Base-by-base conservation (phyloP, 2,329 filamentous ascomycete genomes). In the Beauveria brongniartii region DNA sequence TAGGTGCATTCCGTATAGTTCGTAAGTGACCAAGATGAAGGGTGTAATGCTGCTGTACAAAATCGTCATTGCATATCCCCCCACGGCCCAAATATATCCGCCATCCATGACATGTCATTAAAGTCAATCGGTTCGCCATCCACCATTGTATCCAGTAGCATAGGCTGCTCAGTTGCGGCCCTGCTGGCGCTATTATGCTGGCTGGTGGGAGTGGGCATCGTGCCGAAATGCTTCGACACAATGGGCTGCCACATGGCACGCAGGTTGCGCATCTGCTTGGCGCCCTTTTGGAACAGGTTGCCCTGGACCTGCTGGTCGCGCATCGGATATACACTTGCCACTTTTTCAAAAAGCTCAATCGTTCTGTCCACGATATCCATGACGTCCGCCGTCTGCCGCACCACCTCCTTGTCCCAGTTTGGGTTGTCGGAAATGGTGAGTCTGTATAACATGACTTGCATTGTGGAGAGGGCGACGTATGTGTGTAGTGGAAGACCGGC, bases 391-490 rank as follows among this genome's bases (percentile, higher is more conserved):
- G 71, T 74, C 24, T 67, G 67, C 16, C 69, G 70, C 6, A 77
- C 68, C 1, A 71, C 62, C 4, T 71, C 69, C 58, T 71, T 73
- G 61, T 79, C 75, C 76, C 76, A 79, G 6, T 68, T 72, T 2
- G 73, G 72, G 51, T 74, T 72, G 8, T 78, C 74, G 3, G 73
- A 68, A 1, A 70, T 73, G 2, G 73, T 73, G 24, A 79, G 72
- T 7, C 71, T 69, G 64, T 76, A 77, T 7, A 78, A 66, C 2
- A 70, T 66, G 8, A 75, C 66, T 24, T 77, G 68, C 51, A 71
- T 69, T 16, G 75, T 73, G 2, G 71, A 71, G 5, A 76, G 64
- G 48, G 73, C 69, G 8, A 72, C 67, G 44, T 72, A 73, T 16
- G 73, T 62, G 6, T 67, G 63, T 44, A 77, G 72, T 0, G 76